Evolutionary conservation across 768 basidiomycete genomes (phyloP).

Genomic region (Boletus subparvulus): DNA sequence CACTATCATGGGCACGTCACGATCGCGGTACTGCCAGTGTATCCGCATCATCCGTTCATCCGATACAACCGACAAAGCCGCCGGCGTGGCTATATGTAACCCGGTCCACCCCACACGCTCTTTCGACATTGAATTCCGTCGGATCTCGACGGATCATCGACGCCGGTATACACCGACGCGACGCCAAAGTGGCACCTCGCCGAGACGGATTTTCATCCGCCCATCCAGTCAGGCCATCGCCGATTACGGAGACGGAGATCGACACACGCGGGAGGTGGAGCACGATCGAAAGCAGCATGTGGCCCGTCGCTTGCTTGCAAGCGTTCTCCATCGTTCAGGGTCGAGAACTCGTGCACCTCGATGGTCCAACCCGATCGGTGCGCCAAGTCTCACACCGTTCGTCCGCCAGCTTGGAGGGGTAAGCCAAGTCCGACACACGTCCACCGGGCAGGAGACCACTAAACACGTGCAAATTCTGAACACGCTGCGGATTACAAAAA

Average conservation of each 20-base stretch:
- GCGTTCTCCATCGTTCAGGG: too few species aligned
- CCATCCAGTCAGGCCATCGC: neutral
- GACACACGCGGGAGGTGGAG: neutral
- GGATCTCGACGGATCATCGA: conserved; percentile 8
- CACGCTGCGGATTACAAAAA: too few species aligned
- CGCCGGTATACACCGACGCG: neutral
- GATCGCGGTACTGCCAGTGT: neutral
- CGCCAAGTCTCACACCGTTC: too few species aligned
- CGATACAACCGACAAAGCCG: neutral
- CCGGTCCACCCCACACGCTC: neutral
- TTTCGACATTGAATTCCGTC: neutral
- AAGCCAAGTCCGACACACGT: neutral
- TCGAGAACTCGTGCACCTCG: too few species aligned
- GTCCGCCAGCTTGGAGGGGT: too few species aligned
- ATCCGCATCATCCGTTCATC: neutral
- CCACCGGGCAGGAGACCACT: neutral
- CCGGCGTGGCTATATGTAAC: neutral
- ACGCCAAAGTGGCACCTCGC: neutral
- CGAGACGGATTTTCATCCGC: neutral
- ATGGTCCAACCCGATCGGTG: too few species aligned
- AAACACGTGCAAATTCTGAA: neutral
- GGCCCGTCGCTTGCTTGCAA: too few species aligned
- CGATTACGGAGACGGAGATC: neutral
- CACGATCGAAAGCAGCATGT: neutral
- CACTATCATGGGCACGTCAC: too few species aligned